Conservation (phyloP, 2,329 filamentous ascomycete genomes). For the Nothophaeocryptopus gaeumannii region DNA sequence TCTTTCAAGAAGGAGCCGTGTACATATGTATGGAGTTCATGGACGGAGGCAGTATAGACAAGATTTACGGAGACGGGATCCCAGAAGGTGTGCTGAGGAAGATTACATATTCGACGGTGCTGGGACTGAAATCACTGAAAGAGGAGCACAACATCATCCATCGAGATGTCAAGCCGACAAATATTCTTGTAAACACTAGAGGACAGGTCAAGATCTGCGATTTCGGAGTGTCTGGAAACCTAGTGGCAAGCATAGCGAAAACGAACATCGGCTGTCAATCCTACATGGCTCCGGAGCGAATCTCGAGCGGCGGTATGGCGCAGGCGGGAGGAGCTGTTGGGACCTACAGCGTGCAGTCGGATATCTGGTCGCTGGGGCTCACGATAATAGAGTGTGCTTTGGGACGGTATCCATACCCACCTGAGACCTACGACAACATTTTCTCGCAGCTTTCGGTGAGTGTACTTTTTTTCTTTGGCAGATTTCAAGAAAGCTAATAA, state of each 20-base stretch:
- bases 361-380: conserved; percentile 94
- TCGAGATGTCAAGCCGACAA: conserved; percentile 97
- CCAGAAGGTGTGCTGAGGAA: conserved; percentile 85
- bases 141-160: conserved; percentile 99
- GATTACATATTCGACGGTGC: conserved; percentile 83
- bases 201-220: conserved; percentile 98
- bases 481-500: conserved; percentile 24
- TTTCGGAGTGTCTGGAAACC: conserved; percentile 93
- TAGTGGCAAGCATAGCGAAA: conserved; percentile 95
- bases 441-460: conserved; percentile 95
- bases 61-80: conserved; percentile 85
- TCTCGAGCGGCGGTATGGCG: conserved; percentile 79
- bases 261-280: conserved; percentile 99
- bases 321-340: conserved; percentile 70
- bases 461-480: conserved; percentile 34
- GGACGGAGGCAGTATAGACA: conserved; percentile 97
- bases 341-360: conserved; percentile 95
- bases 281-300: conserved; percentile 97
- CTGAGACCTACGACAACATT: conserved; percentile 96
- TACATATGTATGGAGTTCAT: conserved; percentile 99
- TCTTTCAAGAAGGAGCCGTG: conserved; percentile 97
- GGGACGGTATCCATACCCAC: conserved; percentile 92
- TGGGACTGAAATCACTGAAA: conserved; percentile 89
- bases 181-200: conserved; percentile 84
- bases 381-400: conserved; percentile 95